These are phyloP conservation scores for Prunus dulcis DNA, from an alignment of 306 rosid genomes.

Conservation along the genomic window DNA sequence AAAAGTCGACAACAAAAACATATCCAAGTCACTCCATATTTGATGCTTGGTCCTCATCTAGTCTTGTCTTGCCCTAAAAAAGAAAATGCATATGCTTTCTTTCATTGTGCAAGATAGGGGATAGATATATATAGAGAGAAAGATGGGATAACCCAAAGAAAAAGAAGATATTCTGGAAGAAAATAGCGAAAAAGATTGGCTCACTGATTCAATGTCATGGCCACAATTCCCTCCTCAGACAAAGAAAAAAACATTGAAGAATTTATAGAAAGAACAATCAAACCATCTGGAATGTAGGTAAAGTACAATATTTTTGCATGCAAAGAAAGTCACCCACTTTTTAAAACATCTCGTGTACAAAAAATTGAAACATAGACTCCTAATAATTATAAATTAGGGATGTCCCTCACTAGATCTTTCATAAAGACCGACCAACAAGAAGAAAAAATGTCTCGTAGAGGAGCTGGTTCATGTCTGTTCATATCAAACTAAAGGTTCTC, in stretches of 20 bases:
- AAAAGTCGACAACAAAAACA: constrained; percentile 40
- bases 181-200: neutral
- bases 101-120: constrained; percentile 52
- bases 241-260: neutral
- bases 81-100: constrained; percentile 51
- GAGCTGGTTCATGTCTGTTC: too few species aligned
- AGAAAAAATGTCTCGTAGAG: too few species aligned
- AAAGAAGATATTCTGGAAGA: constrained; percentile 9
- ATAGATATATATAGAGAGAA: constrained; percentile 5
- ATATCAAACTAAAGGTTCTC: too few species aligned
- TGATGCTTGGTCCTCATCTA: constrained; percentile 44
- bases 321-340: too few species aligned
- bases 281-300: too few species aligned
- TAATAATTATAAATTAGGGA: too few species aligned
- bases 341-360: too few species aligned
- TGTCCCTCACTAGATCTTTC: too few species aligned
- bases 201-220: neutral
- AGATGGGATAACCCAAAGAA: constrained; percentile 24
- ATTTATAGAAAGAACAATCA: neutral
- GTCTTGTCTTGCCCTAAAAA: constrained; percentile 82
- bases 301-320: too few species aligned
- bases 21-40: constrained; percentile 44
- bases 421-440: too few species aligned
- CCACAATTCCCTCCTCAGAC: constrained; percentile 15
- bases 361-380: too few species aligned